Percentiles rank a stretch among this genome's conserved stretches.
Conservation (phyloP, 345 rosid genomes). For the Diplotaxis tenuifolia region DNA sequence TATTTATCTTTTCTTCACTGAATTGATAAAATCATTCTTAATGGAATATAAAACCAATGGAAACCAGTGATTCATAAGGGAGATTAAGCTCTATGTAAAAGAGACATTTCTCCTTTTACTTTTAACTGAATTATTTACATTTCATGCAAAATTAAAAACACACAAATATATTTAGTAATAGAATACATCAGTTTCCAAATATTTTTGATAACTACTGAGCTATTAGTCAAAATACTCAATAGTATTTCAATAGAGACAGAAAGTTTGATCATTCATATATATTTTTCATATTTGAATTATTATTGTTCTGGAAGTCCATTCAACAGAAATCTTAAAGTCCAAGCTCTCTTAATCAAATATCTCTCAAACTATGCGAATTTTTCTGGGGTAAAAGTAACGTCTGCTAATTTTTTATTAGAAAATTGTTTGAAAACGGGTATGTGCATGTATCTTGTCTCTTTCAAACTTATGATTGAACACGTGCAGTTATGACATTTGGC, state of each 20-base stretch:
- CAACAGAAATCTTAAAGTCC: background rate
- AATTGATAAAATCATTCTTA: no score
- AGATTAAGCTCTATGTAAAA: no score
- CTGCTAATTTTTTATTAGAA: background rate
- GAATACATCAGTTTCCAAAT: background rate
- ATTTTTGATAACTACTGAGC: background rate
- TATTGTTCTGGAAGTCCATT: background rate
- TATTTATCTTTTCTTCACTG: no score
- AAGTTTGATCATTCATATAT: background rate
- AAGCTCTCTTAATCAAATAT: background rate
- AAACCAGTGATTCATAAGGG: no score
- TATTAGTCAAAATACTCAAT: background rate
- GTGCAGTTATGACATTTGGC: constrained; percentile 17
- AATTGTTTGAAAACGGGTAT: background rate
- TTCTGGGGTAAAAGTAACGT: background rate
- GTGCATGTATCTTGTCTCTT: constrained; percentile 30
- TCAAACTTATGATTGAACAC: constrained; percentile 32
- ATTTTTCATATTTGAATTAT: background rate
- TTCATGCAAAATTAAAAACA: no score
- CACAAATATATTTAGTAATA: no score
- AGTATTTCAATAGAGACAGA: background rate
- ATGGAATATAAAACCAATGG: no score
- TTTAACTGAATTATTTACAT: no score
- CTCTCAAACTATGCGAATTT: background rate
- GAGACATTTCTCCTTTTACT: no score